Conservation (phyloP, 148 eudicot genomes). For the Fagopyrum esculentum region DNA sequence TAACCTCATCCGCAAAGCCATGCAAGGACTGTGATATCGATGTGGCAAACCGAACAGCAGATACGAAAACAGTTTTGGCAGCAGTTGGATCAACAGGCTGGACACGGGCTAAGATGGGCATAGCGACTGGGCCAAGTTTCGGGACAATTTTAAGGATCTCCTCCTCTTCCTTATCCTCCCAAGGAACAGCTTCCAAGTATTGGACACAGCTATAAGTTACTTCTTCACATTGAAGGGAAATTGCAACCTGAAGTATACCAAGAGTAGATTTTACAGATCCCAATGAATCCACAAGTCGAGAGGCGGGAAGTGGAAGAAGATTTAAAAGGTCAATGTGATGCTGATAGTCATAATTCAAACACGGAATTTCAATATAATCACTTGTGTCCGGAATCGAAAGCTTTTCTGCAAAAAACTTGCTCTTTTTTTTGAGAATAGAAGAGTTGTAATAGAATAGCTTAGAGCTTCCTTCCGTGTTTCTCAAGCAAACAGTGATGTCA, state of each 20-base stretch:
- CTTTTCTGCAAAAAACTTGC: slow-evolving; percentile 46
- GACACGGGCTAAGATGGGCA: slow-evolving; percentile 57
- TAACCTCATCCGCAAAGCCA: slow-evolving; percentile 65
- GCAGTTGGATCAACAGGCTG: slow-evolving; percentile 41
- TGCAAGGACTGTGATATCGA: slow-evolving; percentile 39
- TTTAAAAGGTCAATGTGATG: slow-evolving; percentile 45
- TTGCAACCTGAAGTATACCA: slow-evolving; percentile 60
- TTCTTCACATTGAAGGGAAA: slow-evolving; percentile 39
- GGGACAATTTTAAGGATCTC: slow-evolving; percentile 41
- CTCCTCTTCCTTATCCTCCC: slow-evolving; percentile 77
- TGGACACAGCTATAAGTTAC: slow-evolving; percentile 42
- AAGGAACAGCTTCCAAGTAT: slow-evolving; percentile 71
- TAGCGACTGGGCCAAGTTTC: slow-evolving; percentile 48
- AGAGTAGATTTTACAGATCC: slow-evolving; percentile 49
- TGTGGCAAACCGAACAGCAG: slow-evolving; percentile 76
- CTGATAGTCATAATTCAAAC: slow-evolving; percentile 39
- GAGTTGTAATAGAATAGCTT: slow-evolving; percentile 38
- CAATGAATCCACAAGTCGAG: slow-evolving; percentile 46
- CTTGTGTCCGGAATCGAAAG: slow-evolving; percentile 21
- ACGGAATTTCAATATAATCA: slow-evolving; percentile 41
- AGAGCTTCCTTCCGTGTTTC: slow-evolving; percentile 33
- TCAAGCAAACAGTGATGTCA: slow-evolving; percentile 43
- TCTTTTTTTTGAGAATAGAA: slow-evolving; percentile 34
- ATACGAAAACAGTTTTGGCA: slow-evolving; percentile 54
- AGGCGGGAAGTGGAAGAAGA: slow-evolving; percentile 35